phyloP scores from a whole-genome alignment of 208 protist genomes.

The Angomonas deanei region DNA sequence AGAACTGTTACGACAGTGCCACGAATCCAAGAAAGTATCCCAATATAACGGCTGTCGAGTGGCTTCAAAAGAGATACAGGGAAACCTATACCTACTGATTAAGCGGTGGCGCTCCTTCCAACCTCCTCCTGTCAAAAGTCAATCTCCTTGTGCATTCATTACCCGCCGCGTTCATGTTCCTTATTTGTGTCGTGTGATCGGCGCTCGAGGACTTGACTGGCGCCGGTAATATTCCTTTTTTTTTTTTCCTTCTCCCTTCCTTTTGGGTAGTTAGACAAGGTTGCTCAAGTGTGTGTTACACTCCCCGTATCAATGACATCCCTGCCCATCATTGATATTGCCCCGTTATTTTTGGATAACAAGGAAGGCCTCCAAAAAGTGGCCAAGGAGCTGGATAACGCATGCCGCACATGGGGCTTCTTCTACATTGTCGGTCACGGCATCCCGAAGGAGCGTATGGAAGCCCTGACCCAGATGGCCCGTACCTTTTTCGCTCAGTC shows the following conservation, averaged over 20 bases:
- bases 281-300: too few species aligned
- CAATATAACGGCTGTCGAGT: conserved; percentile 41
- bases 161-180: too few species aligned
- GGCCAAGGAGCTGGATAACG: conserved; percentile 52
- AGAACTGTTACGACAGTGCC: conserved; percentile 45
- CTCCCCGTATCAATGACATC: conserved; percentile 9
- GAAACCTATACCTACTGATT: conserved; percentile 64
- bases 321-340: conserved; percentile 71
- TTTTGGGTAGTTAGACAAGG: too few species aligned
- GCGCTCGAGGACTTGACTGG: too few species aligned
- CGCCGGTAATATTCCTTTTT: conserved; percentile 16
- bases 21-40: conserved; percentile 51
- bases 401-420: conserved; percentile 73
- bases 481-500: conserved; percentile 50
- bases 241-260: too few species aligned
- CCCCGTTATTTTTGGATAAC: conserved; percentile 43
- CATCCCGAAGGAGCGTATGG: conserved; percentile 33
- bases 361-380: conserved; percentile 29
- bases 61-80: conserved; percentile 63
- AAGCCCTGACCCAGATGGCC: conserved; percentile 39
- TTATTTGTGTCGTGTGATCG: too few species aligned
- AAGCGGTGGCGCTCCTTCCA: not conserved
- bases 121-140: not conserved
- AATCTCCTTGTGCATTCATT: not conserved
- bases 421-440: conserved; percentile 75